Percentiles rank a stretch among this genome's conserved stretches.
Conservation (phyloP, 2,329 filamentous ascomycete species). For the Nigrospora sphaerica region DNA sequence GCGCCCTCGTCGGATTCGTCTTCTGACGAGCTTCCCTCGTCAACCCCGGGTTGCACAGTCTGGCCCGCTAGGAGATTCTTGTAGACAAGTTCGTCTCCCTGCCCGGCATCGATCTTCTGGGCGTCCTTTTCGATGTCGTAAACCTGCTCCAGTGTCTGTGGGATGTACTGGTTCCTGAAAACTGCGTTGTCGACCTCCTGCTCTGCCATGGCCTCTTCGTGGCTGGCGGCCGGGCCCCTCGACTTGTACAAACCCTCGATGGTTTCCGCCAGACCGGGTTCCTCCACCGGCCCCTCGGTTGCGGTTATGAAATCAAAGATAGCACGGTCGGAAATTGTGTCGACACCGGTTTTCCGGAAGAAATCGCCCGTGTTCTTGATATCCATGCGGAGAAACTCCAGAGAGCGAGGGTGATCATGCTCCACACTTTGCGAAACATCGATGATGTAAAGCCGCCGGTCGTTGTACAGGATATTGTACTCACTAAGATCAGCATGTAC, state of each 20-base stretch:
- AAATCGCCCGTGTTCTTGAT: conserved; percentile 96
- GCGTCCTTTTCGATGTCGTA: conserved; percentile 93
- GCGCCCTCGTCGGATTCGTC: conserved; percentile 42
- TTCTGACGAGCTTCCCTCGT: conserved; percentile 27
- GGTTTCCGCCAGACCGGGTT: conserved; percentile 51
- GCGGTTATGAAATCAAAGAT: conserved; percentile 78
- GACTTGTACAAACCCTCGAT: conserved; percentile 62
- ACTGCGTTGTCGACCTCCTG: conserved; percentile 81
- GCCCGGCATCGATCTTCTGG: conserved; percentile 65
- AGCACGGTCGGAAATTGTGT: conserved; percentile 70
- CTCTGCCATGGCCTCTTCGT: conserved; percentile 45
- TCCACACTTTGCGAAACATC: conserved; percentile 97
- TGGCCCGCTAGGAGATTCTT: conserved; percentile 73
- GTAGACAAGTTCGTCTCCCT: conserved; percentile 76
- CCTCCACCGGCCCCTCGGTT: conserved; percentile 50
- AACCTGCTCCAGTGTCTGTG: conserved; percentile 90
- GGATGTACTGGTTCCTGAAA: conserved; percentile 93
- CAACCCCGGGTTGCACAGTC: conserved; percentile 33
- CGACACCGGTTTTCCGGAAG: conserved; percentile 79
- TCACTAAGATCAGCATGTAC: conserved; percentile 97
- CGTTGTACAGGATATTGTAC: conserved; percentile 93
- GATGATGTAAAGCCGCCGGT: conserved; percentile 80
- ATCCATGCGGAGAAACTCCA: conserved; percentile 96
- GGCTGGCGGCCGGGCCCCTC: conserved; percentile 39
- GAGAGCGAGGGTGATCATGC: conserved; percentile 85